These are phyloP conservation scores for Candida dubliniensis DNA, from an alignment of 1,139 yeast species.

Conservation along the genomic window DNA sequence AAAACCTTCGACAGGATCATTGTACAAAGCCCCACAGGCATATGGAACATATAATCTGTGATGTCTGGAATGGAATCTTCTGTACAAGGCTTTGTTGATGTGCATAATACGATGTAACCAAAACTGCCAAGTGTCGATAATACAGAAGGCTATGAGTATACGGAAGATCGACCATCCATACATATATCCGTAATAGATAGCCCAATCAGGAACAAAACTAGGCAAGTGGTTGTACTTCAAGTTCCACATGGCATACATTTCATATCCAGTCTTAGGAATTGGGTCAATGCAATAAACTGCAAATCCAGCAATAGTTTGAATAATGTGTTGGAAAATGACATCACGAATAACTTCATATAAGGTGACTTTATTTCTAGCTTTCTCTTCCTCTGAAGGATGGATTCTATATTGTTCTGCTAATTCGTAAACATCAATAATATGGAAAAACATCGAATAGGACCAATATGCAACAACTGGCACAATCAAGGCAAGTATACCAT, in stretches of 20 bases:
- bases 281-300: slow-evolving; percentile 58
- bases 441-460: slow-evolving; percentile 73
- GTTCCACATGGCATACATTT: slow-evolving; percentile 66
- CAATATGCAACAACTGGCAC: slow-evolving; percentile 84
- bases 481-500: slow-evolving; percentile 68
- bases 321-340: slow-evolving; percentile 77
- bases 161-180: slow-evolving; percentile 62
- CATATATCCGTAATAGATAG: slow-evolving; percentile 52
- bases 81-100: slow-evolving; percentile 69
- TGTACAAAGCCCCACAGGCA: slow-evolving; percentile 94
- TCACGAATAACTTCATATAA: slow-evolving; percentile 70
- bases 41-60: slow-evolving; percentile 93
- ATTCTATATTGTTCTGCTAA: slow-evolving; percentile 81
- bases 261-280: slow-evolving; percentile 70
- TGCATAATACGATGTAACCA: slow-evolving; percentile 90
- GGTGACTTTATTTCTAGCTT: slow-evolving; percentile 71
- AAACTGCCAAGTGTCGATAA: slow-evolving; percentile 95
- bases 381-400: slow-evolving; percentile 87
- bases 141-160: slow-evolving; percentile 60
- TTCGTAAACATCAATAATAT: slow-evolving; percentile 68
- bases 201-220: slow-evolving; percentile 41
- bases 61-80: slow-evolving; percentile 87
- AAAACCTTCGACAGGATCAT: slow-evolving; percentile 92
- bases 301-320: slow-evolving; percentile 74
- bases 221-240: slow-evolving; percentile 45